These are phyloP conservation scores for Russula foetens DNA, from an alignment of 768 basidiomycete species.

Conservation along the genomic window DNA sequence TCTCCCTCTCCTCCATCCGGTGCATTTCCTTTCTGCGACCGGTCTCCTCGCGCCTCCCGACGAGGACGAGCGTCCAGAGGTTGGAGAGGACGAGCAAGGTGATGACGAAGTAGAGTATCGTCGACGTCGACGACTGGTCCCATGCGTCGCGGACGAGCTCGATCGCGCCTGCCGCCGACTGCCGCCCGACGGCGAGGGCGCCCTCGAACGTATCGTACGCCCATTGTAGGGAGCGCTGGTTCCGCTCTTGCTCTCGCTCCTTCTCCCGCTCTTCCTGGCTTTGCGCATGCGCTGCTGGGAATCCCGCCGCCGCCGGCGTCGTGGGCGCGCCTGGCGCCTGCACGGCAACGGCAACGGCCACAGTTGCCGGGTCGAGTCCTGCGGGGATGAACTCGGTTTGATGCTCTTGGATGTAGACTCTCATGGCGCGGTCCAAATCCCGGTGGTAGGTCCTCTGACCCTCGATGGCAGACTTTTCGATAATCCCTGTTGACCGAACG, in stretches of 20 bases:
- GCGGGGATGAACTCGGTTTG: constrained; percentile 84
- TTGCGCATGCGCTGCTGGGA: constrained; percentile 12
- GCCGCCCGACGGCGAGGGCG: constrained; percentile 58
- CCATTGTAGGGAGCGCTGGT: constrained; percentile 74
- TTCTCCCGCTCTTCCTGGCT: constrained; percentile 40
- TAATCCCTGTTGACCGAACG: constrained; percentile 55
- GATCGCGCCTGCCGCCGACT: constrained; percentile 61
- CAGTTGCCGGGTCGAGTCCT: constrained; percentile 54
- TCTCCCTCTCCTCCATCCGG: constrained; percentile 59
- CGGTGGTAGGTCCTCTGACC: constrained; percentile 84
- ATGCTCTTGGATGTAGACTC: constrained; percentile 83
- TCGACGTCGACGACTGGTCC: constrained; percentile 67
- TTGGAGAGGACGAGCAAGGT: constrained; percentile 69
- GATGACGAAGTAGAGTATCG: constrained; percentile 68
- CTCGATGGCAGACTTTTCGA: constrained; percentile 84
- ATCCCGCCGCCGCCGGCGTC: constrained; percentile 17
- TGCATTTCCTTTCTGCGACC: constrained; percentile 39
- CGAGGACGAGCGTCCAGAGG: constrained; percentile 52
- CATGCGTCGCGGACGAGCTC: constrained; percentile 74
- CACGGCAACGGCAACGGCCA: constrained; percentile 43
- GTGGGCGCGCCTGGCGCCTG: constrained; percentile 27
- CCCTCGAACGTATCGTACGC: constrained; percentile 82
- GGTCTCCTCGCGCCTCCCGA: constrained; percentile 40
- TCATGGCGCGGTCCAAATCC: constrained; percentile 80
- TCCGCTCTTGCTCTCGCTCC: constrained; percentile 44